Base-by-base conservation (phyloP, 108 stramenopile genomes). In the Conticribra weissflogii region DNA sequence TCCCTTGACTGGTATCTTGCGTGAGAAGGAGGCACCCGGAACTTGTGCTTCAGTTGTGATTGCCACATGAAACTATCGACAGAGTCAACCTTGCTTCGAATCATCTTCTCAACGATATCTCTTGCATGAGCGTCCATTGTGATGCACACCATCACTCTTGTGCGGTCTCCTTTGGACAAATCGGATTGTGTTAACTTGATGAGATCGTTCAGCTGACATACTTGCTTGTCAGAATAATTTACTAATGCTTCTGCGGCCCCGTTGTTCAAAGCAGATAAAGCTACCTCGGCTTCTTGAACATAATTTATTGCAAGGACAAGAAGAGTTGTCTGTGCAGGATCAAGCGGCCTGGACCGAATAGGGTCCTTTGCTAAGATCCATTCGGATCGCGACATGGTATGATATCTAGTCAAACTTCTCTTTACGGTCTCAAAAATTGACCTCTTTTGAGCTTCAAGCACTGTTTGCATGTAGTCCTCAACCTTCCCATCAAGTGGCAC, bases 21-120 rank as follows among this genome's bases (percentile, higher is more conserved):
- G 28, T 76, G 68, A 21, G 74, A 27, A 0, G 89, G 89, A 0
- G 89, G 72, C 15, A 75, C 77, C 22, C 89, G 78, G 67, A 83
- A 91, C 67, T 91, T 91, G 84, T 94, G 93, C 72, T 94, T 94
- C 17, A 94, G 83, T 75, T 92, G 91, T 1, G 85, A 81, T 80
- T 94, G 90, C 93, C 93, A 94, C 53, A 89, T 79, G 59, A 94
- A 94, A 33, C 69, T 75, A 62, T 61, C 66, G 3, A 70, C 73
- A 32, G 73, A 54, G 27, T 49, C 23, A 1, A 93, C 86, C 17
- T 78, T 71, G 33, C 83, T 78, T 15, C 85, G 80, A 24, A 88
- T 76, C 81, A 94, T 86, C 55, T 83, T 85, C 44, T 86, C 77
- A 5, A 92, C 88, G 16, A 94, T 72, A 54, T 94, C 93, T n/a